These are phyloP conservation scores for Myriangium duriaei DNA, from an alignment of 2,329 filamentous ascomycete genomes.

Conservation along the genomic window DNA sequence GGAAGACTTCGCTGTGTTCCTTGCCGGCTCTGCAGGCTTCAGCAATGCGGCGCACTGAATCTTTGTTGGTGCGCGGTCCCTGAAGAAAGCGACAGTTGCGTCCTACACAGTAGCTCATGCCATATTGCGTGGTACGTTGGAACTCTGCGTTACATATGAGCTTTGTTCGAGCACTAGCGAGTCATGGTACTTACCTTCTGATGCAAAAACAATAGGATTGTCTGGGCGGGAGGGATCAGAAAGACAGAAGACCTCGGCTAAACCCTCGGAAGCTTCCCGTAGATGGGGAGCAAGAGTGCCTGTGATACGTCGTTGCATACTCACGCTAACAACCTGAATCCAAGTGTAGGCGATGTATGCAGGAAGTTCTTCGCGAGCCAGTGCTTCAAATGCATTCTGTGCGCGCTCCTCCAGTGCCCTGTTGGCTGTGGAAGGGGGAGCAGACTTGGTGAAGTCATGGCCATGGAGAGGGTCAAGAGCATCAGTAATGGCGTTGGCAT, in stretches of 20 bases:
- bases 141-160: conserved; percentile 43
- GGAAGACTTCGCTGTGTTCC: conserved; percentile 60
- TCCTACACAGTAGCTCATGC: conserved; percentile 58
- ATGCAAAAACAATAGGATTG: conserved; percentile 67
- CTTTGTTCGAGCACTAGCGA: too few relatives aligned
- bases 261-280: conserved; percentile 56
- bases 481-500: conserved; percentile 56
- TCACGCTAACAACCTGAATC: conserved; percentile 55
- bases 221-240: conserved; percentile 61
- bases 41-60: conserved; percentile 49
- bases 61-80: conserved; percentile 55
- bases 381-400: conserved; percentile 48
- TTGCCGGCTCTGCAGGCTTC: conserved; percentile 50
- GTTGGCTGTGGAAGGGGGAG: conserved; percentile 44
- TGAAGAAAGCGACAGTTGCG: conserved; percentile 70
- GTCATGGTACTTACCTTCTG: conserved; percentile 47
- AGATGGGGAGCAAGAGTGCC: conserved; percentile 53
- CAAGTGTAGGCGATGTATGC: conserved; percentile 60
- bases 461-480: conserved; percentile 45
- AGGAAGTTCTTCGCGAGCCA: conserved; percentile 57
- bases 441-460: conserved; percentile 42
- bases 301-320: conserved; percentile 54
- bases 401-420: conserved; percentile 49
- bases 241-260: conserved; percentile 66
- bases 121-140: conserved; percentile 61